Conservation (phyloP, 1,284 basidiomycete species). For the Ustilago cynodontis region DNA sequence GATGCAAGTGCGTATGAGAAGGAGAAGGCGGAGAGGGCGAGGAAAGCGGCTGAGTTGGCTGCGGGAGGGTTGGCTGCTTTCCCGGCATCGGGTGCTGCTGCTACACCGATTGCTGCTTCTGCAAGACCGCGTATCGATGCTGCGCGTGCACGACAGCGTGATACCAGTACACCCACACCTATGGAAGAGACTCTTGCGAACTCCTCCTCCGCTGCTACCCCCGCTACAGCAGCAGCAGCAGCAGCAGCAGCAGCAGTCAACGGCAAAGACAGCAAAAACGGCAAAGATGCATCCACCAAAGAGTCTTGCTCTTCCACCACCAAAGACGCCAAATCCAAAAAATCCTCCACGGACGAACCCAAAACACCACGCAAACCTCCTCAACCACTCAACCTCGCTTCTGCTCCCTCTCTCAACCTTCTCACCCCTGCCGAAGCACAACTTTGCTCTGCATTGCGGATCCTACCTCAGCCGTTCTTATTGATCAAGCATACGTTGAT, state of each 20-base stretch:
- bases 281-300: constrained; percentile 24
- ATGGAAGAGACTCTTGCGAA: constrained; percentile 35
- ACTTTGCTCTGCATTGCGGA: constrained; percentile 64
- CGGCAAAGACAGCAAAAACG: constrained; percentile 39
- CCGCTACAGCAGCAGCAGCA: constrained; percentile 19
- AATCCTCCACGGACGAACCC: constrained; percentile 41
- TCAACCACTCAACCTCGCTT: constrained; percentile 62
- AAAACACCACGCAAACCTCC: constrained; percentile 56
- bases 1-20: constrained; percentile 64
- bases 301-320: background rate
- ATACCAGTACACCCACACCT: constrained; percentile 49
- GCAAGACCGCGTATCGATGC: constrained; percentile 43
- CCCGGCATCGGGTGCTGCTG: constrained; percentile 54
- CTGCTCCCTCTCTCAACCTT: constrained; percentile 61
- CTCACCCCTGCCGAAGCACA: constrained; percentile 62
- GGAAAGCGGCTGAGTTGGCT: constrained; percentile 57
- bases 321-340: constrained; percentile 38
- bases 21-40: constrained; percentile 64
- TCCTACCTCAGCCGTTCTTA: constrained; percentile 66
- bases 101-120: constrained; percentile 33
- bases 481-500: constrained; percentile 67
- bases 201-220: constrained; percentile 4
- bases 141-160: constrained; percentile 54
- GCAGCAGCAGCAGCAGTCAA: constrained; percentile 17
- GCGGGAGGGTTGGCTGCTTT: constrained; percentile 63